These are phyloP conservation scores for Arthrobotrys musiformis DNA, from an alignment of 2,329 filamentous ascomycete species.

Conservation along the genomic window DNA sequence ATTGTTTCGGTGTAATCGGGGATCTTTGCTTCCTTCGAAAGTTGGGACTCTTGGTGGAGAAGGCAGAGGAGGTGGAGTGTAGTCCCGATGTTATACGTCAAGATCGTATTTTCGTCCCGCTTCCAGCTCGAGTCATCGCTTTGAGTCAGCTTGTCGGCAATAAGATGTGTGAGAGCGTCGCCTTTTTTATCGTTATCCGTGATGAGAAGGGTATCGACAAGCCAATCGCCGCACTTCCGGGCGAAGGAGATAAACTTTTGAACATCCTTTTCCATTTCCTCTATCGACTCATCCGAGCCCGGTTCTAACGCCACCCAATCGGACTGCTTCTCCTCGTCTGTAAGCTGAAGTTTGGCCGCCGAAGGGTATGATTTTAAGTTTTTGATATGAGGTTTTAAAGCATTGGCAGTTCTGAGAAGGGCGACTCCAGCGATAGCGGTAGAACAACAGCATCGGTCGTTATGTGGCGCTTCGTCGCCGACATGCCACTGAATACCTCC, in stretches of 20 bases:
- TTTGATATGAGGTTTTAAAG: constrained; percentile 45
- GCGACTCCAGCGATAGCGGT: constrained; percentile 44
- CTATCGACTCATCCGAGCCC: constrained; percentile 26
- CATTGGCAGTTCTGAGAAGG: constrained; percentile 20
- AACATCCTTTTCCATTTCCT: constrained; percentile 50
- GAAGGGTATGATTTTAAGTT: constrained; percentile 13
- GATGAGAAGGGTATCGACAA: constrained; percentile 38
- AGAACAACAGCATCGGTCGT: constrained; percentile 48
- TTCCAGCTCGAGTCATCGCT: constrained; percentile 41
- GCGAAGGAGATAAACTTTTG: constrained; percentile 24
- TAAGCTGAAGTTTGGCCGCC: constrained; percentile 40
- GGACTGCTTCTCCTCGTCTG: constrained; percentile 48
- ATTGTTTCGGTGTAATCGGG: constrained; percentile 28
- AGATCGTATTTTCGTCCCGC: constrained; percentile 44
- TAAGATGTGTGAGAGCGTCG: constrained; percentile 40
- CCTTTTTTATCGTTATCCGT: constrained; percentile 44
- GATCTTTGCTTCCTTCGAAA: neutral
- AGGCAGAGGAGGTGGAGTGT: constrained; percentile 49
- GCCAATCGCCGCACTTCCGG: constrained; percentile 34
- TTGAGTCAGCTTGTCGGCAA: constrained; percentile 48
- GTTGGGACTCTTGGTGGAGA: constrained; percentile 32
- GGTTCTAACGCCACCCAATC: constrained; percentile 51
- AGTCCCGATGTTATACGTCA: constrained; percentile 48
- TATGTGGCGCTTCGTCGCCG: constrained; percentile 41
- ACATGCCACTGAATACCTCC: constrained; percentile 54